phyloP scores from a whole-genome alignment of 2,329 filamentous ascomycete genomes.

The Camillea tinctor region DNA sequence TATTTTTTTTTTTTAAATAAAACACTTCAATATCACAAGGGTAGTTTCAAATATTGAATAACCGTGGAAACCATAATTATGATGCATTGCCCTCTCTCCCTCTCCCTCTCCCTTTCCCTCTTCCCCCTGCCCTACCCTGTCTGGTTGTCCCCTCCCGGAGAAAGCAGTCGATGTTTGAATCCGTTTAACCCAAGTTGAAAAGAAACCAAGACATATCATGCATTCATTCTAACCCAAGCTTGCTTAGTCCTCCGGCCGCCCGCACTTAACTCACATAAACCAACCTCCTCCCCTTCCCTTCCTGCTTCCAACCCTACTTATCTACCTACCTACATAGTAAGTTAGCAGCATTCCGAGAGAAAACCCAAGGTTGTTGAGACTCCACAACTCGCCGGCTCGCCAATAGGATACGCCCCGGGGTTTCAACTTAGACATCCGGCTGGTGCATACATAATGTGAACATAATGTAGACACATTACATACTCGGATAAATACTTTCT shows the following conservation, averaged over 20 bases:
- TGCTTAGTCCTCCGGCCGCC: not conserved
- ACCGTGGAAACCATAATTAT: constrained; percentile 7
- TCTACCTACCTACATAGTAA: too few relatives aligned
- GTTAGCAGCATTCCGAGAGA: not conserved
- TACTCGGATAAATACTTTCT: not conserved
- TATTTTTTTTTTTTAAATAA: too few relatives aligned
- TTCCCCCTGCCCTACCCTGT: too few relatives aligned
- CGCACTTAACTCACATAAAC: too few relatives aligned
- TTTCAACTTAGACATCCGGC: not conserved
- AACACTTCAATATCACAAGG: too few relatives aligned
- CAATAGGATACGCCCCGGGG: not conserved
- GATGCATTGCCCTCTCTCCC: not conserved
- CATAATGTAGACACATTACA: too few relatives aligned
- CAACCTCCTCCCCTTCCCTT: too few relatives aligned
- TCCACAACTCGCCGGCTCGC: not conserved
- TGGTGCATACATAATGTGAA: not conserved
- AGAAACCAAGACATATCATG: not conserved
- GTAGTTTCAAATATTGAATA: too few relatives aligned
- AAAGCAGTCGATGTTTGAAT: too few relatives aligned
- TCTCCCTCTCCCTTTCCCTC: too few relatives aligned
- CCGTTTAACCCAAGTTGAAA: not conserved
- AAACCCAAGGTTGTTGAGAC: not conserved
- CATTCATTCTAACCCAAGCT: not conserved
- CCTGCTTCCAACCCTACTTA: too few relatives aligned
- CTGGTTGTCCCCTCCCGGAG: too few relatives aligned